These are phyloP conservation scores for Carpinus viminea DNA, from an alignment of 306 rosid species.

Conservation along the genomic window DNA sequence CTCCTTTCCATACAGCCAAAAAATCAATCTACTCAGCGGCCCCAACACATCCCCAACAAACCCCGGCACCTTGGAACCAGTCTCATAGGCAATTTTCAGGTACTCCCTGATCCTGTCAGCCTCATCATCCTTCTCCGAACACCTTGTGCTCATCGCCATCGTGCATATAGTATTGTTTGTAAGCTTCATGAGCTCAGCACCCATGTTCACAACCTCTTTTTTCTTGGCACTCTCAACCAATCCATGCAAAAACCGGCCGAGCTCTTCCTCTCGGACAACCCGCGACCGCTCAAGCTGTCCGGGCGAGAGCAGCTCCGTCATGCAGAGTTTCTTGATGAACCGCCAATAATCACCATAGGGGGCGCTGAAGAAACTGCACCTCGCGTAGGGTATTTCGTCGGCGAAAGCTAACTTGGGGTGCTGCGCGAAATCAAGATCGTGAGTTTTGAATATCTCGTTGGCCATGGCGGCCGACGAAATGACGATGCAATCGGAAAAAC, in stretches of 20 bases:
- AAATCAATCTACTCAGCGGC: conserved; percentile 39
- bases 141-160: conserved; percentile 48
- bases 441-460: conserved; percentile 41
- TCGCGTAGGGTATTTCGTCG: conserved; percentile 38
- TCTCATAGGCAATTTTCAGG: conserved; percentile 35
- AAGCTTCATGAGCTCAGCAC: conserved; percentile 46
- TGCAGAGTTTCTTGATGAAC: conserved; percentile 48
- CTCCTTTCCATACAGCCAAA: conserved; percentile 47
- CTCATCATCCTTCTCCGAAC: conserved; percentile 41
- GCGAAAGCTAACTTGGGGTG: conserved; percentile 45
- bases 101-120: conserved; percentile 39
- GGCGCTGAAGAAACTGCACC: conserved; percentile 42
- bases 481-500: conserved; percentile 10
- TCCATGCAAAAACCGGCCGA: conserved; percentile 8
- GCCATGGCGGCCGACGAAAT: conserved; percentile 41
- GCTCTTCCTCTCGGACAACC: not conserved
- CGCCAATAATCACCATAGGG: conserved; percentile 50
- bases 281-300: not conserved
- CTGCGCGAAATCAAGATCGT: conserved; percentile 40
- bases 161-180: conserved; percentile 51
- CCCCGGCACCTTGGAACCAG: conserved; percentile 38
- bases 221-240: conserved; percentile 22
- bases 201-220: conserved; percentile 30
- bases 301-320: conserved; percentile 33
- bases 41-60: conserved; percentile 53